Conservation (phyloP, 1,139 yeast species). For the Zygosaccharomyces pseudobailii region DNA sequence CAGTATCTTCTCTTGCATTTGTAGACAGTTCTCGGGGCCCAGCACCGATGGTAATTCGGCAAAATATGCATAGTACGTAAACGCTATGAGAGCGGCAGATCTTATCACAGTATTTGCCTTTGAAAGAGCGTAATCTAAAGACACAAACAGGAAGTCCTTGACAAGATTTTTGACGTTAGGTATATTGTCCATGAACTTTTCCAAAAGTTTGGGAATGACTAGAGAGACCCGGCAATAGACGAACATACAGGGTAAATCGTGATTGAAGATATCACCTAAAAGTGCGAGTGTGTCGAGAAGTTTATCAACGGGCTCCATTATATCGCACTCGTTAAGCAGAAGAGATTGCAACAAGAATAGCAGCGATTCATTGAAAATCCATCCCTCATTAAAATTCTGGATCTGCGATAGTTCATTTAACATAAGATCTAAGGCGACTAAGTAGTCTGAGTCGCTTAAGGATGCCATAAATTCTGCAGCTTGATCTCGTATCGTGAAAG, state of each 20-base stretch:
- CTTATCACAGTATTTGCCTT: conserved; percentile 35
- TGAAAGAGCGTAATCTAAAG: conserved; percentile 33
- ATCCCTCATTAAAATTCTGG: conserved; percentile 13
- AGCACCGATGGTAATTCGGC: conserved; percentile 37
- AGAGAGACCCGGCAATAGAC: conserved; percentile 45
- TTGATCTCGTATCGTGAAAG: conserved; percentile 49
- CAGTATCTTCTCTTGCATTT: conserved; percentile 39
- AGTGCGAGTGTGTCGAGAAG: background rate
- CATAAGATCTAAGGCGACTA: conserved; percentile 4
- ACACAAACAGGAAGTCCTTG: conserved; percentile 38
- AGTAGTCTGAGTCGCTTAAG: conserved; percentile 26
- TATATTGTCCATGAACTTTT: conserved; percentile 42
- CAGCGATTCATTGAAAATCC: conserved; percentile 34
- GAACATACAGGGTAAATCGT: conserved; percentile 14
- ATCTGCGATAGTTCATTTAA: conserved; percentile 5
- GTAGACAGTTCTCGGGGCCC: conserved; percentile 17
- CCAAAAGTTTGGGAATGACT: conserved; percentile 52
- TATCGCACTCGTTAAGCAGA: conserved; percentile 17
- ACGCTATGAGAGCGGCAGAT: conserved; percentile 48
- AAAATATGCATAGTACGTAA: conserved; percentile 50
- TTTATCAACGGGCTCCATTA: conserved; percentile 10
- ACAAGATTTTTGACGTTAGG: conserved; percentile 39
- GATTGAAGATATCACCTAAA: conserved; percentile 5
- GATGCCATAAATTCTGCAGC: conserved; percentile 39
- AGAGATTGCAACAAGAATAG: conserved; percentile 29